A percentile compares a stretch with the other conserved stretches of the same genome.
These are phyloP conservation scores for Globisporangium canariense DNA, from an alignment of 352 stramenopile species.

Conservation along the genomic window DNA sequence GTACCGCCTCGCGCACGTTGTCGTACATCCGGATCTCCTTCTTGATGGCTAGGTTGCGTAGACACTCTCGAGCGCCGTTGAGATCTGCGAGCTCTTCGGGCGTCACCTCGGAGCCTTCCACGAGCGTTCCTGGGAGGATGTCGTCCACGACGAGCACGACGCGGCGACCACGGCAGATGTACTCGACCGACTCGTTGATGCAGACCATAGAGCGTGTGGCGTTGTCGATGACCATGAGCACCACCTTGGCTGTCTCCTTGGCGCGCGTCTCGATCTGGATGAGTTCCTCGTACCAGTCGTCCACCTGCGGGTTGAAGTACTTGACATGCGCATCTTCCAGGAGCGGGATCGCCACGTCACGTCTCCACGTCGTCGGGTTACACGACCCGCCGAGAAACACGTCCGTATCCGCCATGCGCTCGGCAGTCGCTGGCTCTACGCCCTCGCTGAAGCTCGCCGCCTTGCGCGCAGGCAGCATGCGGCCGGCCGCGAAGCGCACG, in stretches of 20 bases:
- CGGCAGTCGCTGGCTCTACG: conserved; percentile 27
- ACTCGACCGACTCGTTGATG: conserved; percentile 88
- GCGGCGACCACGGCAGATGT: conserved; percentile 70
- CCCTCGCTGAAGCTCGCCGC: conserved; percentile 53
- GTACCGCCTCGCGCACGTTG: conserved; percentile 39
- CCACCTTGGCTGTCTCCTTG: conserved; percentile 79
- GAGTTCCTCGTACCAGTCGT: conserved; percentile 86
- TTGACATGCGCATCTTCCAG: conserved; percentile 60
- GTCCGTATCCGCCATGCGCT: conserved; percentile 40
- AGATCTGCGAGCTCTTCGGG: conserved; percentile 73
- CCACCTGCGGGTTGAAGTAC: conserved; percentile 89
- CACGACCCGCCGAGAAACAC: conserved; percentile 86
- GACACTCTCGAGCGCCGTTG: conserved; percentile 75
- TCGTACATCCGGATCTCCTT: conserved; percentile 50
- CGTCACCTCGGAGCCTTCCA: conserved; percentile 55
- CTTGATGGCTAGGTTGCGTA: conserved; percentile 59
- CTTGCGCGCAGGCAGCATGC: conserved; percentile 31
- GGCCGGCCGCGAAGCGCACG: conserved; percentile 12
- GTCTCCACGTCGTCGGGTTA: conserved; percentile 87
- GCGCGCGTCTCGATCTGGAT: conserved; percentile 75
- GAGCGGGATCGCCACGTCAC: conserved; percentile 71
- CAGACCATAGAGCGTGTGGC: conserved; percentile 77
- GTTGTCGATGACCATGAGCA: conserved; percentile 85
- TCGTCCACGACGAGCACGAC: conserved; percentile 84
- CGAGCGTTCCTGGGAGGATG: conserved; percentile 38